Conservation (phyloP, 495 filamentous ascomycete genomes). For the Penicillium bialowiezense region DNA sequence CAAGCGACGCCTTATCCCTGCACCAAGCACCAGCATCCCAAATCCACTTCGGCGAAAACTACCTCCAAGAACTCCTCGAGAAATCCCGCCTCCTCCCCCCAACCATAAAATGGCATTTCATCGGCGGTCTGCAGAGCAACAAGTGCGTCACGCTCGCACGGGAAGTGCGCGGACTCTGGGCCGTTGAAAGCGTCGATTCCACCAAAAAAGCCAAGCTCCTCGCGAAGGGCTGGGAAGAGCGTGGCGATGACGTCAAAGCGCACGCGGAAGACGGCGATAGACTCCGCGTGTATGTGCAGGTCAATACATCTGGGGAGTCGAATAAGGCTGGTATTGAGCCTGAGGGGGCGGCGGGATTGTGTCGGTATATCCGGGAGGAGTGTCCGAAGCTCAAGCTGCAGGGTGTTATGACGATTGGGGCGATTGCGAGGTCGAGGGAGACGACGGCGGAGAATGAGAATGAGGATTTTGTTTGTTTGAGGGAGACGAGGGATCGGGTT, state of each 20-base stretch:
- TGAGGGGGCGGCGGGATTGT: constrained; percentile 52
- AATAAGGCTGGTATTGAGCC: constrained; percentile 81
- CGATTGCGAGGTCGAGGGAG: constrained; percentile 75
- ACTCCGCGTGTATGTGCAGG: constrained; percentile 80
- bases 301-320: constrained; percentile 90
- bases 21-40: constrained; percentile 61
- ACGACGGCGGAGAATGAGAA: constrained; percentile 75
- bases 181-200: constrained; percentile 84
- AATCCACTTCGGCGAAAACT: constrained; percentile 94
- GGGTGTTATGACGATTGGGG: constrained; percentile 96
- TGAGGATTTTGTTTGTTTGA: constrained; percentile 77
- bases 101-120: constrained; percentile 89
- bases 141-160: constrained; percentile 86
- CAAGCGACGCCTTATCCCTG: constrained; percentile 80
- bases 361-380: constrained; percentile 59
- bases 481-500: constrained; percentile 65
- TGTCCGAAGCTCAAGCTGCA: constrained; percentile 73
- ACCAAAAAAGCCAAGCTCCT: constrained; percentile 81
- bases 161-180: constrained; percentile 85
- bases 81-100: constrained; percentile 81
- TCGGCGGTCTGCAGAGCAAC: constrained; percentile 85
- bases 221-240: constrained; percentile 68
- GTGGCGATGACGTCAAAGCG: constrained; percentile 17
- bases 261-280: constrained; percentile 12
- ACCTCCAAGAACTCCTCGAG: constrained; percentile 84